Conservation (phyloP, 1,284 basidiomycete genomes). For the Stereum hirsutum region DNA sequence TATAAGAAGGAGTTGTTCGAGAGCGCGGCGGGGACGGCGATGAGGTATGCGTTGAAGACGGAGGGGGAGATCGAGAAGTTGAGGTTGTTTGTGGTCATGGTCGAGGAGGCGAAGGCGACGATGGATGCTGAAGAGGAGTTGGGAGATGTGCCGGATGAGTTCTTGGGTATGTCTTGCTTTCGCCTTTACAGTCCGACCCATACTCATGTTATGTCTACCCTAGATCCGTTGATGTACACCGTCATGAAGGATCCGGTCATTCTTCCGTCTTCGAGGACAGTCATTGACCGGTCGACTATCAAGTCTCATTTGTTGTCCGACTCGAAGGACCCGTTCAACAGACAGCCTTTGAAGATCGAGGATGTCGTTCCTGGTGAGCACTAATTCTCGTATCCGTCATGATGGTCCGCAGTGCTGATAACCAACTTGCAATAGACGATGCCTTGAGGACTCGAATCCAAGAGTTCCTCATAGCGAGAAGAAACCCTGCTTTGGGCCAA, state of each 20-base stretch:
- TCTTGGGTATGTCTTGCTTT: constrained; percentile 56
- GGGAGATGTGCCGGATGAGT: constrained; percentile 94
- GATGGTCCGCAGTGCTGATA: no score
- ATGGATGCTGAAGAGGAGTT: constrained; percentile 89
- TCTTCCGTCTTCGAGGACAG: constrained; percentile 75
- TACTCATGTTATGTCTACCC: constrained; percentile 6
- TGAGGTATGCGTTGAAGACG: constrained; percentile 66
- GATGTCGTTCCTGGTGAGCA: constrained; percentile 74
- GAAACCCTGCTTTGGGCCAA: constrained; percentile 20
- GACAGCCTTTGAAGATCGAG: constrained; percentile 69
- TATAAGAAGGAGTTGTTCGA: constrained; percentile 85
- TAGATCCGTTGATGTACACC: constrained; percentile 90
- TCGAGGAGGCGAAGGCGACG: constrained; percentile 74
- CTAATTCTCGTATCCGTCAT: constrained; percentile 11
- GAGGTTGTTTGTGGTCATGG: constrained; percentile 65
- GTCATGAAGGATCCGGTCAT: constrained; percentile 96
- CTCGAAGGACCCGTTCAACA: constrained; percentile 86
- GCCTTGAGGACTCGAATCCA: constrained; percentile 60
- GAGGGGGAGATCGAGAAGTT: constrained; percentile 75
- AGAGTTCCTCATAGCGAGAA: constrained; percentile 45
- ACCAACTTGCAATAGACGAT: constrained; percentile 26
- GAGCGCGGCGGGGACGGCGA: constrained; percentile 65
- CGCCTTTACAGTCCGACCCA: constrained; percentile 6
- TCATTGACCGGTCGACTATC: constrained; percentile 90
- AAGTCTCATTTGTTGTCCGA: constrained; percentile 93